A percentile compares a stretch with the other conserved stretches of the same genome.
These are phyloP conservation scores for Remersonia thermophila DNA, from an alignment of 2,329 filamentous ascomycete species.

Conservation along the genomic window DNA sequence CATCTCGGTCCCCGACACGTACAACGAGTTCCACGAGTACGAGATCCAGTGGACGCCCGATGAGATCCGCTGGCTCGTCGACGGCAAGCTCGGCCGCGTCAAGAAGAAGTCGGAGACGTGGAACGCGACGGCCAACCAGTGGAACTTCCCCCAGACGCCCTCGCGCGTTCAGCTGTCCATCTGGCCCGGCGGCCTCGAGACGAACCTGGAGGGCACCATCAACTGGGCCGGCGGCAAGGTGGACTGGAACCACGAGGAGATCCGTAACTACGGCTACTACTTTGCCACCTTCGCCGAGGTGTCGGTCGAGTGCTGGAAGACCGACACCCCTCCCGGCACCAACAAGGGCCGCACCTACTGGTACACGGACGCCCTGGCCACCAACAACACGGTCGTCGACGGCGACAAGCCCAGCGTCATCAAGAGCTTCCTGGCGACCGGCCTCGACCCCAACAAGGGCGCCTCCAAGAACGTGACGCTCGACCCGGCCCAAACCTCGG, in stretches of 20 bases:
- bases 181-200: conserved; percentile 78
- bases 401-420: conserved; percentile 64
- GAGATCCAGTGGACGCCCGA: conserved; percentile 90
- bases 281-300: conserved; percentile 70
- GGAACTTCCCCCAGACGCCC: conserved; percentile 83
- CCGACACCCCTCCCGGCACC: conserved; percentile 47
- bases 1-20: conserved; percentile 55
- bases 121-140: conserved; percentile 72
- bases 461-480: conserved; percentile 12
- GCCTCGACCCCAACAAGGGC: conserved; percentile 54
- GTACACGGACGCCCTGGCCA: conserved; percentile 52
- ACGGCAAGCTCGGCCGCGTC: conserved; percentile 65
- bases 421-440: conserved; percentile 68
- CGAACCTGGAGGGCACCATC: conserved; percentile 74
- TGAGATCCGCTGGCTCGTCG: conserved; percentile 71
- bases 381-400: conserved; percentile 67
- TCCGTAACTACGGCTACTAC: conserved; percentile 77
- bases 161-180: conserved; percentile 84
- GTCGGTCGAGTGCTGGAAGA: conserved; percentile 73
- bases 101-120: conserved; percentile 69
- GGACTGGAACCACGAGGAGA: conserved; percentile 72
- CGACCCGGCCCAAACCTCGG: conserved; percentile 7
- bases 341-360: conserved; percentile 62
- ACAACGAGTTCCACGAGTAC: conserved; percentile 72
- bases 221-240: conserved; percentile 86